Conservation (phyloP, 129 eudicot species). For the Ambrosia trifida region DNA sequence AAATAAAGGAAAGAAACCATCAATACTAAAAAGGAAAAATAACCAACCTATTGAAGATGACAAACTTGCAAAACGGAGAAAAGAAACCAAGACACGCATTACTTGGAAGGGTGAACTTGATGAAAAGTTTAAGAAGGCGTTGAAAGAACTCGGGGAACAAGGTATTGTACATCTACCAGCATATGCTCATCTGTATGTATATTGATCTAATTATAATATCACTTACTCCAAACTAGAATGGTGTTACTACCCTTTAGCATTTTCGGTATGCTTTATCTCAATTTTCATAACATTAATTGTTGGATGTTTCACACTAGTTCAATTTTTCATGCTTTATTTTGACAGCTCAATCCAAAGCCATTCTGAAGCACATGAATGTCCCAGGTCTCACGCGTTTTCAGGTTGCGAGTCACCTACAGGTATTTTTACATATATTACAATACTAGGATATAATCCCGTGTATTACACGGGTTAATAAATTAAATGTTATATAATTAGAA, state of each 20-base stretch:
- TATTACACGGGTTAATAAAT: no score
- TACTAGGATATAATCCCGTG: no score
- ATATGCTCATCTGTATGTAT: neutral
- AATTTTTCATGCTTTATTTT: conserved; percentile 3
- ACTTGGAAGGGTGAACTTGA: conserved; percentile 21
- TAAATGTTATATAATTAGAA: no score
- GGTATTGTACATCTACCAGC: conserved; percentile 16
- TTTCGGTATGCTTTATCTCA: neutral
- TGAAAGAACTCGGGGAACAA: conserved; percentile 11
- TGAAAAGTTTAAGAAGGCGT: conserved; percentile 4
- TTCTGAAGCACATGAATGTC: conserved; percentile 13
- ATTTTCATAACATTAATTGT: neutral
- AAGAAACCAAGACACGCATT: conserved; percentile 6
- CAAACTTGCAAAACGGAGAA: neutral
- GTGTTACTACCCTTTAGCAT: neutral
- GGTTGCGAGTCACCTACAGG: conserved; percentile 35
- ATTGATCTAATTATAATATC: neutral
- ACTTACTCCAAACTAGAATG: no score
- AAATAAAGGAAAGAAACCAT: conserved; percentile 26
- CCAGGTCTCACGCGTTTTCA: conserved; percentile 30
- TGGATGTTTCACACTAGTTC: neutral
- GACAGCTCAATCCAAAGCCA: conserved; percentile 10
- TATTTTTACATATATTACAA: neutral
- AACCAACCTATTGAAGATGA: neutral
- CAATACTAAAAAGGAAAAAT: neutral